Base-by-base conservation (phyloP, 805 yeast genomes). In the Ogataea saltuana region DNA sequence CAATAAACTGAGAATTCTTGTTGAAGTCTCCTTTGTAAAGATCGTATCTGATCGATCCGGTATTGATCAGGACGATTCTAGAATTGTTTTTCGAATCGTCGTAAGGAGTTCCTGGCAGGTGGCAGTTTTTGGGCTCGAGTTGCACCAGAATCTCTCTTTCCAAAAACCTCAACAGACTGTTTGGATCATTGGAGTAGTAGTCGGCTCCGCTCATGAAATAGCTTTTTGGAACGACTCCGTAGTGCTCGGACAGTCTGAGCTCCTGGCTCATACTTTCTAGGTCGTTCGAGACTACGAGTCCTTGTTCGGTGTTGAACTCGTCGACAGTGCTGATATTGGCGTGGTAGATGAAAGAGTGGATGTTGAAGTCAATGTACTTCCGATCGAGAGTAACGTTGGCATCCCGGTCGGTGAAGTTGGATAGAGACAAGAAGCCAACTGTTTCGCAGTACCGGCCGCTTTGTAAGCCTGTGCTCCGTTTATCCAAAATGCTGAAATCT, bases 381-480 rank as follows among this genome's bases (percentile, higher is more conserved):
- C 98, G 74, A 28, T 72, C 59, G 56, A 76, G 15, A 46, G 53
- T 45, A 37, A 59, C 26, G 19, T 51, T 21, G 31, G 28, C 38
- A 16, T 25, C 38, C 2, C 27, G 42, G 33, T 40, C 41, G 10
- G 48, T 43, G 12, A 54, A 40, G 37, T 39, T 42, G 6, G 55
- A 18, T 17, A 88, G 66, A 19, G 95, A 79, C 10, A 85, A 63
- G 75, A 89, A 91, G 0, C 98, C 98, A n/a, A 86, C 76, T 0
- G 98, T 91, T 60, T 91, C 98, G 58, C 95, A 79, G 60, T 86
- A 91, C 38, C 97, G 71, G 0, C 98, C 98, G 59, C 96, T 86
- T 66, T 91, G 96, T n/a, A 91, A 64, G 0, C 83, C 97, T 0
- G 86, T 80, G 18, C 90, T 75, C 37, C 66, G 68, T 2, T 70